These are phyloP conservation scores for Monosporozyma aerobia DNA, from an alignment of 805 yeast genomes.

Conservation along the genomic window DNA sequence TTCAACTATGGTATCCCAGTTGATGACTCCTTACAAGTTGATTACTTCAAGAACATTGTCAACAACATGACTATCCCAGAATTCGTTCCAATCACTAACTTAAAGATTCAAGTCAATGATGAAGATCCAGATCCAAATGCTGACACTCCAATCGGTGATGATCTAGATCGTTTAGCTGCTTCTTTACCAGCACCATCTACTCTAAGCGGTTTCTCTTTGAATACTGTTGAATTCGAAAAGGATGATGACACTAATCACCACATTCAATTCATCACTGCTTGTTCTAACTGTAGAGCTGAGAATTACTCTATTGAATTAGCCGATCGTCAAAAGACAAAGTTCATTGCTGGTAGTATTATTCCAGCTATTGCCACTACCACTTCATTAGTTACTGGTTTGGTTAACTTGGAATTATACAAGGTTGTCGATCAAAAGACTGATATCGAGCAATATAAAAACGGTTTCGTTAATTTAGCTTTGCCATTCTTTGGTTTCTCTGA, in stretches of 20 bases:
- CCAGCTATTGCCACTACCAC: slow-evolving; percentile 99
- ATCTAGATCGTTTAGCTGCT: slow-evolving; percentile 58
- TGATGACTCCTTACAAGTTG: slow-evolving; percentile 41
- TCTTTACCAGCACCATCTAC: slow-evolving; percentile 82
- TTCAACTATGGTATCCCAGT: slow-evolving; percentile 84
- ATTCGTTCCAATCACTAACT: slow-evolving; percentile 65
- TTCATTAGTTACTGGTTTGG: slow-evolving; percentile 93
- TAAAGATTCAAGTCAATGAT: slow-evolving; percentile 77
- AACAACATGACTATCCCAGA: slow-evolving; percentile 43
- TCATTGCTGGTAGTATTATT: slow-evolving; percentile 95
- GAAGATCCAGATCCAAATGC: slow-evolving; percentile 84
- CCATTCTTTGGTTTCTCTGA: slow-evolving; percentile 97
- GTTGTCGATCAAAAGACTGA: slow-evolving; percentile 67
- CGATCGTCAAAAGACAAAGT: slow-evolving; percentile 83
- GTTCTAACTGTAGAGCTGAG: slow-evolving; percentile 91
- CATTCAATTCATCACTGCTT: slow-evolving; percentile 90
- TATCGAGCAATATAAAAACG: slow-evolving; percentile 84
- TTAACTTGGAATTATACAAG: slow-evolving; percentile 84
- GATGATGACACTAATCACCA: slow-evolving; percentile 97
- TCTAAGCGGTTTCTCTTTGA: slow-evolving; percentile 77
- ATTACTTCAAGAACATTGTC: slow-evolving; percentile 46
- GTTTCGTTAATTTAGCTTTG: slow-evolving; percentile 82
- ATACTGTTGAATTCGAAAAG: slow-evolving; percentile 92
- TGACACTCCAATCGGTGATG: slow-evolving; percentile 44
- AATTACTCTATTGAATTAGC: slow-evolving; percentile 85